Conservation (phyloP, 1,284 basidiomycete genomes). For the Polyporus tsugae region DNA sequence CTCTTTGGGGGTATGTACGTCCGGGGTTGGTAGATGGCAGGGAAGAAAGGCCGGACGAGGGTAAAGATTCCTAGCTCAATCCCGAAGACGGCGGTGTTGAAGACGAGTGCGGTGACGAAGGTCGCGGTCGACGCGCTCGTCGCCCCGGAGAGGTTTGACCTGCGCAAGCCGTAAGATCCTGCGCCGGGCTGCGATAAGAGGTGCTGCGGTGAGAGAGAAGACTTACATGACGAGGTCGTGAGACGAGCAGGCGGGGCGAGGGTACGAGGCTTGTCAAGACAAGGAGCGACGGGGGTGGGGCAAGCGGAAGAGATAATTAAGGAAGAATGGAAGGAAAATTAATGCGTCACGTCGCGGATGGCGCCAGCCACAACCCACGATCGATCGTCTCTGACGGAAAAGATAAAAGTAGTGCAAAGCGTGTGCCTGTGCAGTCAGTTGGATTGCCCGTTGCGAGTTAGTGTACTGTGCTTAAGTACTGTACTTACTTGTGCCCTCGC, state of each 20-base stretch:
- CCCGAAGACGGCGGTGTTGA: constrained; percentile 75
- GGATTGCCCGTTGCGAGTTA: background rate
- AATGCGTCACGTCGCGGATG: constrained; percentile 30
- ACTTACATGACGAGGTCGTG: constrained; percentile 27
- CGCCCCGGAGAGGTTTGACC: constrained; percentile 32
- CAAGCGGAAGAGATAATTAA: constrained; percentile 21
- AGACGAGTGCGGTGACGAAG: constrained; percentile 81
- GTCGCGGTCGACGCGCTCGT: constrained; percentile 51
- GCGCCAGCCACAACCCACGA: constrained; percentile 30
- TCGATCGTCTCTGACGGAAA: constrained; percentile 23
- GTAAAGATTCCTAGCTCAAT: constrained; percentile 77
- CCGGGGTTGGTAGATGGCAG: constrained; percentile 82
- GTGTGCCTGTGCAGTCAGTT: constrained; percentile 29
- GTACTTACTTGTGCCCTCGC: background rate
- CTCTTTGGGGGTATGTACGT: constrained; percentile 61
- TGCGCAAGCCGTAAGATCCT: constrained; percentile 10
- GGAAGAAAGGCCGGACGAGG: constrained; percentile 74
- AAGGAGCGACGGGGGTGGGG: constrained; percentile 23
- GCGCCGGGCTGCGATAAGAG: constrained; percentile 7
- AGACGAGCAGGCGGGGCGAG: constrained; percentile 11
- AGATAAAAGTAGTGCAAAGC: constrained; percentile 10
- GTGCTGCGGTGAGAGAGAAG: background rate
- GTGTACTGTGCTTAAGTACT: too few species aligned
- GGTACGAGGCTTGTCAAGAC: constrained; percentile 5
- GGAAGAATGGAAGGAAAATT: constrained; percentile 21